Evolutionary conservation across 2,329 filamentous ascomycete genomes (phyloP).

Genomic region (Malbranchea zuffiana): DNA sequence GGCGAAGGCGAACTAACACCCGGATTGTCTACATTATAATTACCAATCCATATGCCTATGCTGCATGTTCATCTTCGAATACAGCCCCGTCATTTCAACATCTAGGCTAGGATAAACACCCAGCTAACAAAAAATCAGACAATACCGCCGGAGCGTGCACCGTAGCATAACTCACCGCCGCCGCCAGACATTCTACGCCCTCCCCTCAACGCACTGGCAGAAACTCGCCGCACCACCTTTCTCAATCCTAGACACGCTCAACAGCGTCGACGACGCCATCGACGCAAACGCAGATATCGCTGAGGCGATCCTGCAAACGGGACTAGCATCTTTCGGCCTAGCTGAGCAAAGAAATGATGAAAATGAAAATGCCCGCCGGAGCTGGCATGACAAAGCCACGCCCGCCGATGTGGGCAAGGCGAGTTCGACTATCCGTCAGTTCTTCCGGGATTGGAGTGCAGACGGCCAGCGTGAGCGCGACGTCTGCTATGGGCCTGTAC

Average conservation of each 20-base stretch:
- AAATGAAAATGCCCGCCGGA: slow-evolving; percentile 33
- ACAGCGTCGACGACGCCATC: slow-evolving; percentile 74
- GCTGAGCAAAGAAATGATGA: slow-evolving; percentile 26
- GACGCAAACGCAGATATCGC: slow-evolving; percentile 78
- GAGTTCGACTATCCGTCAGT: slow-evolving; percentile 79
- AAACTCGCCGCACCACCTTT: slow-evolving; percentile 73
- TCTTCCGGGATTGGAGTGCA: slow-evolving; percentile 87
- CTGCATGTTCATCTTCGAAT: no score
- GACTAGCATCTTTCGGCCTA: slow-evolving; percentile 57
- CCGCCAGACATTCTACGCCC: slow-evolving; percentile 83
- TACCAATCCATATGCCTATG: no score
- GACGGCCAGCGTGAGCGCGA: slow-evolving; percentile 64
- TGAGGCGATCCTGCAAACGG: slow-evolving; percentile 61
- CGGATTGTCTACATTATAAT: no score
- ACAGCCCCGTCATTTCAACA: no score
- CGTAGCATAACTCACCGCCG: slow-evolving; percentile 84
- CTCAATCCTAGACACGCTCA: slow-evolving; percentile 66
- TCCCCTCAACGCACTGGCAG: slow-evolving; percentile 73
- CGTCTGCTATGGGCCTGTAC: slow-evolving; percentile 65
- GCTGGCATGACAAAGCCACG: slow-evolving; percentile 62
- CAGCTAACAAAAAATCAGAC: slow-evolving; percentile 44
- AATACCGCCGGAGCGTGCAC: slow-evolving; percentile 76
- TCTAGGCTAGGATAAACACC: no score
- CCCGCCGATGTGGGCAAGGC: slow-evolving; percentile 77
- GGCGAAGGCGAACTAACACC: no score